A percentile compares a stretch with the other conserved stretches of the same genome.
Evolutionary conservation across 495 filamentous ascomycete species (phyloP).

Genomic region (Trichoderma reesei): DNA sequence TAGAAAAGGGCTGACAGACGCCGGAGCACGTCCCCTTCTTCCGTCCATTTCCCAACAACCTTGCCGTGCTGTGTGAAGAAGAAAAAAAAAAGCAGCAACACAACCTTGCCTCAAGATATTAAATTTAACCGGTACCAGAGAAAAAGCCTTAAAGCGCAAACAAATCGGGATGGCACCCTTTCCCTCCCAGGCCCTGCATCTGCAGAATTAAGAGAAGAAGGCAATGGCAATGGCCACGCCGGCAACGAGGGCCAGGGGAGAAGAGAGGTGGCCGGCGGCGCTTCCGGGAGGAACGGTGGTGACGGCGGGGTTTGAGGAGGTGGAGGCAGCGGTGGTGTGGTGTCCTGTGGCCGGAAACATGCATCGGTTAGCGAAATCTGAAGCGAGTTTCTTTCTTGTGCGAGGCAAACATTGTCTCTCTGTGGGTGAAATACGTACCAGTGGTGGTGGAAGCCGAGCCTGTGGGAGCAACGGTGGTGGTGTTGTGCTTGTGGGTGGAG

Average conservation of each 20-base stretch:
- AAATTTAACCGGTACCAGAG: background rate
- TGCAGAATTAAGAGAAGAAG: conserved; percentile 1
- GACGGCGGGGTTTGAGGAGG: conserved; percentile 8
- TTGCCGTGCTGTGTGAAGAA: conserved; percentile 3
- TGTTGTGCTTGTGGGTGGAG: conserved; percentile 20
- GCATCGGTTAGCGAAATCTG: background rate
- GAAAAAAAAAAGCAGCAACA: background rate
- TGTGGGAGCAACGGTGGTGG: conserved; percentile 12
- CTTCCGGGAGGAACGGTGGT: conserved; percentile 18
- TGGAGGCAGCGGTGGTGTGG: conserved; percentile 4
- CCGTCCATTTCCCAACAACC: background rate
- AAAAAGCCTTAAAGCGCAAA: background rate
- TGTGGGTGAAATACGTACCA: background rate
- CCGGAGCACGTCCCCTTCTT: background rate
- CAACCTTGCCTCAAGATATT: conserved; percentile 4
- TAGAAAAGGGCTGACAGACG: background rate
- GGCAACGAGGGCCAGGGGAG: conserved; percentile 24
- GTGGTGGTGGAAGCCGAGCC: conserved; percentile 18
- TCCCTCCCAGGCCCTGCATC: background rate
- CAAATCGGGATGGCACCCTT: background rate
- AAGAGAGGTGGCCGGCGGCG: conserved; percentile 23
- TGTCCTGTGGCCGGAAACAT: background rate
- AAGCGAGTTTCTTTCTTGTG: background rate
- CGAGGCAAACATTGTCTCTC: background rate
- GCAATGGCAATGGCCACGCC: conserved; percentile 6